A percentile compares a stretch with the other conserved stretches of the same genome.
Evolutionary conservation across 2,329 filamentous ascomycete genomes (phyloP).

Genomic region (Stachybotrys elegans): DNA sequence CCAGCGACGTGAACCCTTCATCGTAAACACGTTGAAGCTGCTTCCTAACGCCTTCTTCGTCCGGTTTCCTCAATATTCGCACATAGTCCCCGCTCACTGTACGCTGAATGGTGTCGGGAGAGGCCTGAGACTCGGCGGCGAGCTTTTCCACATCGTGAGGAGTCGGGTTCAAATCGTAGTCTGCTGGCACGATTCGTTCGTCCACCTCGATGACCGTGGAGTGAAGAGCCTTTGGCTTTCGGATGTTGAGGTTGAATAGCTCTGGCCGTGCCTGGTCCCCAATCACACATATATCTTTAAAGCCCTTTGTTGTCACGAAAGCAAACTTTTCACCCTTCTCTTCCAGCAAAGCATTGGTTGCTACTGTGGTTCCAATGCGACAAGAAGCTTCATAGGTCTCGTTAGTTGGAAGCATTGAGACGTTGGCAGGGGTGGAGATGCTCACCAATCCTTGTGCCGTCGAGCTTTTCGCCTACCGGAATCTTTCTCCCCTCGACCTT

Average conservation of each 20-base stretch:
- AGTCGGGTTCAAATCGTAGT: slow-evolving; percentile 66
- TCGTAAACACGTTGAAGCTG: slow-evolving; percentile 57
- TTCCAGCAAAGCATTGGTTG: slow-evolving; percentile 68
- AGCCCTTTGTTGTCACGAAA: slow-evolving; percentile 65
- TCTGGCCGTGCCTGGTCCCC: slow-evolving; percentile 67
- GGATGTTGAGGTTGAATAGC: slow-evolving; percentile 67
- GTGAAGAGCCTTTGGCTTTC: slow-evolving; percentile 63
- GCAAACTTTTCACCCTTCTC: slow-evolving; percentile 67
- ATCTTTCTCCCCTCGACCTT: slow-evolving; percentile 22
- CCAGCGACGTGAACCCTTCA: slow-evolving; percentile 57
- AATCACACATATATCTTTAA: slow-evolving; percentile 64
- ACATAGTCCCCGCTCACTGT: slow-evolving; percentile 63
- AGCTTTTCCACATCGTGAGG: slow-evolving; percentile 47
- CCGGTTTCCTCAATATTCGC: slow-evolving; percentile 52
- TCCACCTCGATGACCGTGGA: slow-evolving; percentile 65
- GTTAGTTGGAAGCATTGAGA: too few species aligned
- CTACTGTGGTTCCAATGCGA: slow-evolving; percentile 72
- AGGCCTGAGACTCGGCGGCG: too few species aligned
- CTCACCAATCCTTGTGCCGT: slow-evolving; percentile 25
- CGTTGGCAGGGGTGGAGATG: slow-evolving; percentile 23
- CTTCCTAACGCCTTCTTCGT: slow-evolving; percentile 41
- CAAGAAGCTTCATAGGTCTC: slow-evolving; percentile 56
- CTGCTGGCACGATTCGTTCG: slow-evolving; percentile 66
- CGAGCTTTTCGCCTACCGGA: slow-evolving; percentile 26
- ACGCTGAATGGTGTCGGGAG: too few species aligned